Evolutionary conservation across 768 basidiomycete genomes (phyloP).

Genomic region (Termitomyces sp.): DNA sequence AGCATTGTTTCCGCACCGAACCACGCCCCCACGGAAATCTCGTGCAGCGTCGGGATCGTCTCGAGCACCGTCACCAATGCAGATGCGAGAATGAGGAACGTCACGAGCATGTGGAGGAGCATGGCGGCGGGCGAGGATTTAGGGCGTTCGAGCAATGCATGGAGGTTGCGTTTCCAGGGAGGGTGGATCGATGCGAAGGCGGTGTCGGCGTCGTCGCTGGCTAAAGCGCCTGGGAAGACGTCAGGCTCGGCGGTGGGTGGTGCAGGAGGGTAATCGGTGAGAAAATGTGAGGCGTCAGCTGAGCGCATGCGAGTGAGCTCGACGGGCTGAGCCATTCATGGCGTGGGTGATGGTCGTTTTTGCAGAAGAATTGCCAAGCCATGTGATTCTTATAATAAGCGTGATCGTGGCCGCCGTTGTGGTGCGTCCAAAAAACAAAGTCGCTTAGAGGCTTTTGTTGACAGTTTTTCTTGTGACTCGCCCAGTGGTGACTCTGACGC

Average conservation of each 20-base stretch:
- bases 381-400: no score
- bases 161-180: constrained; percentile 60
- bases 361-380: no score
- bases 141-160: constrained; percentile 74
- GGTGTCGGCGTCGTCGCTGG: constrained; percentile 33
- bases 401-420: no score
- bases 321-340: constrained; percentile 17
- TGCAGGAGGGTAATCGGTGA: constrained; percentile 35
- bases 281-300: constrained; percentile 27
- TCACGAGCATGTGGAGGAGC: constrained; percentile 64
- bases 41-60: constrained; percentile 73
- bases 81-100: constrained; percentile 66
- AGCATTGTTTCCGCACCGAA: constrained; percentile 85
- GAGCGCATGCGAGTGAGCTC: constrained; percentile 25
- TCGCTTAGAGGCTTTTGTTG: no score
- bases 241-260: constrained; percentile 32
- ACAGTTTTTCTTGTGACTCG: no score
- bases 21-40: constrained; percentile 64
- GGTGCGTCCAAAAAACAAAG: no score
- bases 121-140: constrained; percentile 75
- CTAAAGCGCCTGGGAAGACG: constrained; percentile 29
- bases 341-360: no score
- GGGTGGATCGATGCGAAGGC: constrained; percentile 32
- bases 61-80: constrained; percentile 75
- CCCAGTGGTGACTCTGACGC: no score